Evolutionary conservation across 345 rosid species (phyloP).

Genomic region (Eucalyptus pauciflora): DNA sequence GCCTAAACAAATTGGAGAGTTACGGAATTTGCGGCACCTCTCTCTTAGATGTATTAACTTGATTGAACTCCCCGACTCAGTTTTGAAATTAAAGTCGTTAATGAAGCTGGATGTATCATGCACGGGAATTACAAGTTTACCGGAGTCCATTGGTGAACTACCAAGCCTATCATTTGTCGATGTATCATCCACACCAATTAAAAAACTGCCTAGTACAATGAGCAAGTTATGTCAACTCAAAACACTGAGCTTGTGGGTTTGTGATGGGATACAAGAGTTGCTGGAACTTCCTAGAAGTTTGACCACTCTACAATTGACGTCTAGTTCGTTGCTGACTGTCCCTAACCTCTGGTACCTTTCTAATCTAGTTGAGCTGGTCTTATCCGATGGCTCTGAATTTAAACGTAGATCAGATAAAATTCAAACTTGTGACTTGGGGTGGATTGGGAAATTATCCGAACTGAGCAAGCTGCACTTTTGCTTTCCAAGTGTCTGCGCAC

Average conservation of each 20-base stretch:
- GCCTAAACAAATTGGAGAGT: not conserved
- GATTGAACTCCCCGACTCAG: not conserved
- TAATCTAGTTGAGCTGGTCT: too few species aligned
- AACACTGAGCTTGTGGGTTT: rapidly evolving
- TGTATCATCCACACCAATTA: rapidly evolving
- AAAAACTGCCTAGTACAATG: not conserved
- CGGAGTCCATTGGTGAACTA: not conserved
- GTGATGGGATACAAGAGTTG: not conserved
- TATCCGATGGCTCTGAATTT: too few species aligned
- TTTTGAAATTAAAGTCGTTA: too few species aligned
- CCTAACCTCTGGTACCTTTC: too few species aligned
- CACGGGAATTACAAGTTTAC: not conserved
- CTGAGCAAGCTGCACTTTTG: too few species aligned
- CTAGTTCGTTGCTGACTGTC: rapidly evolving
- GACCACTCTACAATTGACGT: rapidly evolving
- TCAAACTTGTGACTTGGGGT: too few species aligned
- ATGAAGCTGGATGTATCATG: rapidly evolving
- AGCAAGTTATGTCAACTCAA: not conserved
- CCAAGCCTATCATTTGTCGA: rapidly evolving
- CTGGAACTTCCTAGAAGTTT: not conserved
- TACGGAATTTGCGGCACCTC: rapidly evolving
- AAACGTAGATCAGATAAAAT: rapidly evolving
- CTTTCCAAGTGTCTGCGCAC: too few species aligned
- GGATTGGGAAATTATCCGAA: too few species aligned
- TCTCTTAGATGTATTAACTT: rapidly evolving